Evolutionary conservation across 441 rosid species (phyloP).

Genomic region (Macaranga tanarius): DNA sequence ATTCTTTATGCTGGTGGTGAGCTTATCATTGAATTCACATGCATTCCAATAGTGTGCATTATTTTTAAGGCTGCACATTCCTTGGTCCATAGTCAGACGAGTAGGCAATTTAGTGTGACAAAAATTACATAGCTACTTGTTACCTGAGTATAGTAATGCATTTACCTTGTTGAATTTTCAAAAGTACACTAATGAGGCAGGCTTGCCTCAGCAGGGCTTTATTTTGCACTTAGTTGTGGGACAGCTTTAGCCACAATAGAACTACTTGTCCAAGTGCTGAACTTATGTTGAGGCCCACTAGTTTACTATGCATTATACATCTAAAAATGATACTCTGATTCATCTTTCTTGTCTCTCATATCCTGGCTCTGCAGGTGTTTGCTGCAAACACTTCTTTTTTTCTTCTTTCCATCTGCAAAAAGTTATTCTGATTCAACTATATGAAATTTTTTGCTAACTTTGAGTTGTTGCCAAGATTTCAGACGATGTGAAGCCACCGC

Average conservation of each 20-base stretch:
- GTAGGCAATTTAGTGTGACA: not conserved
- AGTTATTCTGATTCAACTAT: slow-evolving; percentile 12
- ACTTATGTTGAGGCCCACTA: not conserved
- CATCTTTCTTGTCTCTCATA: not conserved
- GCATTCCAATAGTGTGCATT: not conserved
- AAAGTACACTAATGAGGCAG: not conserved
- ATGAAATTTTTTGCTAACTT: slow-evolving; percentile 32
- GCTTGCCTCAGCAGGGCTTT: not conserved
- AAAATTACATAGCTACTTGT: not conserved
- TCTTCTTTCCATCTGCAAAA: not conserved
- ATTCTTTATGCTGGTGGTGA: slow-evolving; percentile 3
- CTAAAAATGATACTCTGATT: not conserved
- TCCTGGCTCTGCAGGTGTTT: not conserved
- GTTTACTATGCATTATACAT: not conserved
- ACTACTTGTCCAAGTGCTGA: not conserved
- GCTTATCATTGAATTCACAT: not conserved
- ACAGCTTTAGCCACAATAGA: not conserved
- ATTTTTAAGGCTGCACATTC: slow-evolving; percentile 9
- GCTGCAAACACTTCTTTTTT: not conserved
- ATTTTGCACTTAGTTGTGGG: not conserved
- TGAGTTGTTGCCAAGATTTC: slow-evolving; percentile 60
- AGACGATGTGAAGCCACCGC: slow-evolving; percentile 72
- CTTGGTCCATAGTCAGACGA: not conserved
- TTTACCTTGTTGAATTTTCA: not conserved
- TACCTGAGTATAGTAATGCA: not conserved